Percentiles rank a stretch among this genome's conserved stretches.
phyloP scores from a whole-genome alignment of 345 rosid genomes.

The Dovyalis caffra region DNA sequence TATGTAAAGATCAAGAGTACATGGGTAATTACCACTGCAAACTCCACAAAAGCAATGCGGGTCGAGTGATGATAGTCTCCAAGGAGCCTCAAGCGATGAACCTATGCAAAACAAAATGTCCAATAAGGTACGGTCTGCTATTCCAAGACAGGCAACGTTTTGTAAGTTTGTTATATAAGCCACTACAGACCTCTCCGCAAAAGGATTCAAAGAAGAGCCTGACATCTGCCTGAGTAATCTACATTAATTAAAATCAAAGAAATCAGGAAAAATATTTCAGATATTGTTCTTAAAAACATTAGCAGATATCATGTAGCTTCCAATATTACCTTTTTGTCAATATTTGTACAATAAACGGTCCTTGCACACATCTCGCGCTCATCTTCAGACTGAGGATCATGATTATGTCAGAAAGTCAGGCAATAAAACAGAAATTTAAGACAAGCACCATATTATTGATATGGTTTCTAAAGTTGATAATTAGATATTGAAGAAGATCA shows the following conservation, averaged over 20 bases:
- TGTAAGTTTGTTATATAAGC: conserved; percentile 6
- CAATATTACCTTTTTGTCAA: conserved; percentile 75
- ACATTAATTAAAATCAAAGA: conserved; percentile 25
- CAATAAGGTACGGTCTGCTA: conserved; percentile 1
- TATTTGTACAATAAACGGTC: conserved; percentile 95
- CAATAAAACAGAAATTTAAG: conserved; percentile 5
- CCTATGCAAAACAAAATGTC: conserved; percentile 39
- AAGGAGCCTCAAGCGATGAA: conserved; percentile 86
- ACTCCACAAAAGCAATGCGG: conserved; percentile 95
- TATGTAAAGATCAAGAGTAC: neutral
- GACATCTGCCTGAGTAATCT: conserved; percentile 85
- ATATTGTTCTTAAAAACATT: conserved; percentile 1
- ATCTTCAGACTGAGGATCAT: conserved; percentile 72
- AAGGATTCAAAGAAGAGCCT: conserved; percentile 75
- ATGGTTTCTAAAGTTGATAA: neutral
- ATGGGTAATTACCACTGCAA: conserved; percentile 50
- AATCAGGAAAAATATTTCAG: conserved; percentile 7
- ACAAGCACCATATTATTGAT: conserved; percentile 3
- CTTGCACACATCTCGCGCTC: conserved; percentile 99
- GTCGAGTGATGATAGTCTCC: conserved; percentile 94
- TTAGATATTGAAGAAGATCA: neutral
- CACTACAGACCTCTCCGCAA: conserved; percentile 79
- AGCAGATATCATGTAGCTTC: neutral
- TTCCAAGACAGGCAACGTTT: conserved; percentile 4
- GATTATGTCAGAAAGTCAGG: conserved; percentile 12